These are phyloP conservation scores for Penicillium sp. DNA, from an alignment of 2,329 filamentous ascomycete species.

Conservation along the genomic window DNA sequence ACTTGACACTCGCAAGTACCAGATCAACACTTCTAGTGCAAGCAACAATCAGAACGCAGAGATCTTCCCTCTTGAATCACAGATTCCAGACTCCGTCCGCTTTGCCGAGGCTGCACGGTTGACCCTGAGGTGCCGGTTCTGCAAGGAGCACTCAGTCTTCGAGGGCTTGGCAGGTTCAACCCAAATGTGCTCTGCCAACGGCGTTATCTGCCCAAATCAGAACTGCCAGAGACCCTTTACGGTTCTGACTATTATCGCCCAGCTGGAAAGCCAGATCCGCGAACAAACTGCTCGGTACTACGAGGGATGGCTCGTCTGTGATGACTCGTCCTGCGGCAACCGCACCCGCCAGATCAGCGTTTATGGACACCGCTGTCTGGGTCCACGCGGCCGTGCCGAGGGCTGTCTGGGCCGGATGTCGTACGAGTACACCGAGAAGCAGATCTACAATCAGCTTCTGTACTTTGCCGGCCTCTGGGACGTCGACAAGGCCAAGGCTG, in stretches of 20 bases:
- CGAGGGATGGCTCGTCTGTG: slow-evolving; percentile 85
- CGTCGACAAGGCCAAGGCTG: slow-evolving; percentile 71
- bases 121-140: slow-evolving; percentile 74
- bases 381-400: slow-evolving; percentile 76
- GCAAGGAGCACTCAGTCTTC: slow-evolving; percentile 70
- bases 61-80: slow-evolving; percentile 88
- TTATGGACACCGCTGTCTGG: slow-evolving; percentile 85
- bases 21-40: slow-evolving; percentile 60
- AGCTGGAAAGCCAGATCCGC: slow-evolving; percentile 82
- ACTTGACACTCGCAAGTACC: slow-evolving; percentile 84
- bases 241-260: slow-evolving; percentile 74
- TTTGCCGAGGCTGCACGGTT: slow-evolving; percentile 80
- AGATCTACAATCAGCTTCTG: slow-evolving; percentile 89
- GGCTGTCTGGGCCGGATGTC: slow-evolving; percentile 85
- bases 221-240: slow-evolving; percentile 65
- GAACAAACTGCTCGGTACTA: slow-evolving; percentile 80
- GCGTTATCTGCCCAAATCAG: slow-evolving; percentile 66
- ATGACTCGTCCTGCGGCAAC: slow-evolving; percentile 81
- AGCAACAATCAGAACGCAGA: slow-evolving; percentile 59
- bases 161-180: slow-evolving; percentile 66
- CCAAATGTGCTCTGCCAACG: slow-evolving; percentile 66
- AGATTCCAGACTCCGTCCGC: slow-evolving; percentile 86
- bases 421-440: slow-evolving; percentile 84
- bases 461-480: slow-evolving; percentile 86
- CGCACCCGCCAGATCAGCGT: slow-evolving; percentile 91